Percentiles rank a stretch among this genome's conserved stretches.
phyloP scores from a whole-genome alignment of 345 rosid genomes.

The Salix koriyanagi region DNA sequence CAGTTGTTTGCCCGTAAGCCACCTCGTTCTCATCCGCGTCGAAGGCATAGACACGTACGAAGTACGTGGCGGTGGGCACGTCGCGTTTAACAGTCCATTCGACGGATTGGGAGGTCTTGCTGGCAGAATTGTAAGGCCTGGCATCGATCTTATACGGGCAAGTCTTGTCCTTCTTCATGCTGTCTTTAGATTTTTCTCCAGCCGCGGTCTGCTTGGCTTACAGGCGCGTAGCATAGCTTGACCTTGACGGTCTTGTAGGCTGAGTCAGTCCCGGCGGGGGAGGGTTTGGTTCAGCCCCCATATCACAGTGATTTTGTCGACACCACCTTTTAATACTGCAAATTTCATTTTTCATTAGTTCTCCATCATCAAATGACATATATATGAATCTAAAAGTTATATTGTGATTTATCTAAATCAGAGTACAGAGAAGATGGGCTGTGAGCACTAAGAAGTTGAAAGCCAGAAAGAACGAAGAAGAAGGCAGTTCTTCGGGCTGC shows the following conservation, averaged over 20 bases:
- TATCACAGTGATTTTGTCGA: conserved; percentile 45
- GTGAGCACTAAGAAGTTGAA: background rate
- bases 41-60: conserved; percentile 60
- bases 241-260: conserved; percentile 44
- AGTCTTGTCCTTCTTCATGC: conserved; percentile 55
- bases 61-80: conserved; percentile 61
- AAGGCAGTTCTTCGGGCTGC: background rate
- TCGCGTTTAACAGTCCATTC: conserved; percentile 48
- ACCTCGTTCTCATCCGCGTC: conserved; percentile 28
- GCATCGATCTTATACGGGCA: conserved; percentile 45
- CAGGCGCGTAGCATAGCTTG: conserved; percentile 62
- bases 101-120: conserved; percentile 21
- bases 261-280: conserved; percentile 36
- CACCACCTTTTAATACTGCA: conserved; percentile 51
- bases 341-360: background rate
- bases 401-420: too few relatives aligned
- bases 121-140: conserved; percentile 32
- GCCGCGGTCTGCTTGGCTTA: conserved; percentile 69
- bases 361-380: too few relatives aligned
- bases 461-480: background rate
- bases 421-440: background rate
- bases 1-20: conserved; percentile 57
- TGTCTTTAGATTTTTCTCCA: conserved; percentile 67
- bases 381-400: too few relatives aligned
- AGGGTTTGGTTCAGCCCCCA: conserved; percentile 51